phyloP scores from a whole-genome alignment of 1,284 basidiomycete species.

The Fomitopsis palustris region DNA sequence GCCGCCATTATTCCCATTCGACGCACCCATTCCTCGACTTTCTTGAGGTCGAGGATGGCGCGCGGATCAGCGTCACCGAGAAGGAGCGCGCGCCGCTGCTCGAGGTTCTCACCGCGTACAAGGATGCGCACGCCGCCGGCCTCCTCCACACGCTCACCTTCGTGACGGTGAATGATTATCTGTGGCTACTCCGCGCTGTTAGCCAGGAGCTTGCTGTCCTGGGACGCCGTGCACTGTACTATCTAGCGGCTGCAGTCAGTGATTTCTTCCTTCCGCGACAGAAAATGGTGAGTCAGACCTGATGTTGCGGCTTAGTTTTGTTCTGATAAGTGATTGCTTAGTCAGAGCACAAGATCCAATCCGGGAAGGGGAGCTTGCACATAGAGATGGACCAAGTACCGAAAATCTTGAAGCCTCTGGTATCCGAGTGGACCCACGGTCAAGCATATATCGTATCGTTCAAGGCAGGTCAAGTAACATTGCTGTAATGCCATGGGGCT shows the following conservation, averaged over 20 bases:
- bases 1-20: constrained; percentile 95
- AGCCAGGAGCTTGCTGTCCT: constrained; percentile 69
- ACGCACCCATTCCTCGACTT: constrained; percentile 98
- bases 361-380: constrained; percentile 86
- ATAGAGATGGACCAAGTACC: constrained; percentile 99
- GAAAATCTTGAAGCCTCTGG: constrained; percentile 90
- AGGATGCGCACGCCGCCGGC: constrained; percentile 70
- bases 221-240: constrained; percentile 83
- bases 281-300: constrained; percentile 63
- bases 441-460: constrained; percentile 95
- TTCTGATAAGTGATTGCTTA: constrained; percentile 28
- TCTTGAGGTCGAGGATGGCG: constrained; percentile 64
- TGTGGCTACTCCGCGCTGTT: constrained; percentile 87
- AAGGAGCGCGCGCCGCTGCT: constrained; percentile 66
- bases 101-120: constrained; percentile 79
- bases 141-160: constrained; percentile 87
- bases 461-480: constrained; percentile 61
- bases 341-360: constrained; percentile 99
- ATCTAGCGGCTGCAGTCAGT: constrained; percentile 95
- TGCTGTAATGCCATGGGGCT: background rate
- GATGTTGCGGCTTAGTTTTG: background rate
- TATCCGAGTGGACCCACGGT: constrained; percentile 84
- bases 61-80: constrained; percentile 63
- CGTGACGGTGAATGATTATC: constrained; percentile 94
- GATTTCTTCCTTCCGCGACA: constrained; percentile 96